Conservation (phyloP, 495 filamentous ascomycete species). For the Podospora anserina region DNA sequence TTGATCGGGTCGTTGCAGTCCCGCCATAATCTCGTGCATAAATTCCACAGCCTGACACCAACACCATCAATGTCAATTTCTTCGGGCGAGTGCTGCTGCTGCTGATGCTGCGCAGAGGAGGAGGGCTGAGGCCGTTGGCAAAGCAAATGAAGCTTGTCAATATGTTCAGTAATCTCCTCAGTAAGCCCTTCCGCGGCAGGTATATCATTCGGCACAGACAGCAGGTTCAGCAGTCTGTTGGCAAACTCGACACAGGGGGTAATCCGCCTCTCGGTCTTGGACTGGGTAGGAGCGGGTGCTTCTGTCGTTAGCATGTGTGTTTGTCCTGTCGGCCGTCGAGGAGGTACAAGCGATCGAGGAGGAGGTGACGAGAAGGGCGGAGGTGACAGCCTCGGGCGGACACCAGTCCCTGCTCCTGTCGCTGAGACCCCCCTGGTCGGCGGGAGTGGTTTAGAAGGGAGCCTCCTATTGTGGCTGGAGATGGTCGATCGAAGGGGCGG, state of each 20-base stretch:
- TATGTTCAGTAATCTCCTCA: constrained; percentile 39
- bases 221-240: constrained; percentile 18
- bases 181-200: constrained; percentile 27
- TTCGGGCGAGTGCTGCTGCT: constrained; percentile 14
- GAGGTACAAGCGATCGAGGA: background rate
- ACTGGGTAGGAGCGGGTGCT: background rate
- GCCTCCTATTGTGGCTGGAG: background rate
- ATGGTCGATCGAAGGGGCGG: background rate
- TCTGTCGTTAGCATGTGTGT: background rate
- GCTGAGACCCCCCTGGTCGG: background rate
- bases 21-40: constrained; percentile 53
- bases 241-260: constrained; percentile 22
- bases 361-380: background rate
- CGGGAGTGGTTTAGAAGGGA: background rate
- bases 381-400: background rate
- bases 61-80: constrained; percentile 48
- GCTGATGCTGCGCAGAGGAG: background rate
- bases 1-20: constrained; percentile 14
- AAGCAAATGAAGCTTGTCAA: constrained; percentile 28
- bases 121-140: constrained; percentile 17
- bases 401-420: background rate
- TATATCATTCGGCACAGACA: constrained; percentile 24
- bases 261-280: background rate
- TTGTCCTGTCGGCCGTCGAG: background rate
- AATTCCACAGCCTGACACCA: constrained; percentile 65